Conservation (phyloP, 1,284 basidiomycete species). For the Trametes pubescens region DNA sequence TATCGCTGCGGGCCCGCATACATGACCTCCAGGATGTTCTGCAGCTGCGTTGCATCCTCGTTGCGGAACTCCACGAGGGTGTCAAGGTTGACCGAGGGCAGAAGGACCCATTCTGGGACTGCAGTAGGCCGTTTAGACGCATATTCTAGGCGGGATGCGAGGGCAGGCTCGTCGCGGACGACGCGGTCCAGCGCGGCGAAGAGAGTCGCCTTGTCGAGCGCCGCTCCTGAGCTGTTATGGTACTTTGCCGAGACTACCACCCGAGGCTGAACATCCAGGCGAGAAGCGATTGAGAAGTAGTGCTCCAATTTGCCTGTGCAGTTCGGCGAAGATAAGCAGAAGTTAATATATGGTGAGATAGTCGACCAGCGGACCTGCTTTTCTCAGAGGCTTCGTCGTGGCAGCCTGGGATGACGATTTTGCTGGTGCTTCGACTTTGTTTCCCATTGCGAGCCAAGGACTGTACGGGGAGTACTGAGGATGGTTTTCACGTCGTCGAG, state of each 20-base stretch:
- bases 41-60: slow-evolving; percentile 30
- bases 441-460: not conserved
- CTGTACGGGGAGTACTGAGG: too few relatives aligned
- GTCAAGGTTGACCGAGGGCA: slow-evolving; percentile 43
- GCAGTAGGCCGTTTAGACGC: slow-evolving; percentile 4
- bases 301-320: slow-evolving; percentile 5
- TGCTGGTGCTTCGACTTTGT: not conserved
- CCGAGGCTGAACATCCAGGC: slow-evolving; percentile 24
- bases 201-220: slow-evolving; percentile 30
- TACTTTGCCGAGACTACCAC: slow-evolving; percentile 45
- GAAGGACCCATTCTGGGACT: slow-evolving; percentile 38
- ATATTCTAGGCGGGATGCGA: slow-evolving; percentile 39
- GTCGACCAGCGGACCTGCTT: not conserved
- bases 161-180: slow-evolving; percentile 39
- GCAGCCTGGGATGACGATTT: not conserved
- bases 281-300: not conserved
- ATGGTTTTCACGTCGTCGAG: too few relatives aligned
- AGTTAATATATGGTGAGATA: too few relatives aligned
- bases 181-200: slow-evolving; percentile 46
- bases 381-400: not conserved
- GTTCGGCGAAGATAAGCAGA: not conserved
- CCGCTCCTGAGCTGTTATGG: not conserved
- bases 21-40: slow-evolving; percentile 38
- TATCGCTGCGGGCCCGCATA: slow-evolving; percentile 41
- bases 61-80: slow-evolving; percentile 44